Evolutionary conservation across 1,284 basidiomycete species (phyloP).

Genomic region (Cronartium quercuum): DNA sequence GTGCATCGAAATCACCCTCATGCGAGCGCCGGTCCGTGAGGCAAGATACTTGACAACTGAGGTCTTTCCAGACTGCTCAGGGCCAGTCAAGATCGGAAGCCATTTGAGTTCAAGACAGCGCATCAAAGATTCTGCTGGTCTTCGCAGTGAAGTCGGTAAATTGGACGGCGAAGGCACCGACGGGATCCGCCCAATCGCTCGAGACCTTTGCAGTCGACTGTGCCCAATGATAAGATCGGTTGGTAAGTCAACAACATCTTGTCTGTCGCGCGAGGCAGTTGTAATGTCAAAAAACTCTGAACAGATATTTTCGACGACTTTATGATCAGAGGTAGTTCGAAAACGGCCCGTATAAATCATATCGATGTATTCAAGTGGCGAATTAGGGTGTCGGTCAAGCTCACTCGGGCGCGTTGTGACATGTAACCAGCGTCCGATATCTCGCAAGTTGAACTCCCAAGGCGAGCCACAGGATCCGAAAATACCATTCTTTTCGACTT

Average conservation of each 20-base stretch:
- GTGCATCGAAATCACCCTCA: slow-evolving; percentile 74
- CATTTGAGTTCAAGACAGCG: slow-evolving; percentile 71
- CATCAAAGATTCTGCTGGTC: slow-evolving; percentile 65
- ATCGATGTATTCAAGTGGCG: slow-evolving; percentile 62
- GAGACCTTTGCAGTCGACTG: slow-evolving; percentile 18
- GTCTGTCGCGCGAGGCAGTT: slow-evolving; percentile 45
- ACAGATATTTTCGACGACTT: slow-evolving; percentile 61
- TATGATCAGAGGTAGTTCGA: slow-evolving; percentile 64
- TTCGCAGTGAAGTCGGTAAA: slow-evolving; percentile 12
- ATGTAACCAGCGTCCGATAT: slow-evolving; percentile 78
- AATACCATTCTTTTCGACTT: slow-evolving; percentile 61
- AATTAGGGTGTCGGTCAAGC: slow-evolving; percentile 50
- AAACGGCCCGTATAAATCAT: slow-evolving; percentile 81
- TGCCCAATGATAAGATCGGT: slow-evolving; percentile 28
- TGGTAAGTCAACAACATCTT: slow-evolving; percentile 43
- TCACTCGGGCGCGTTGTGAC: slow-evolving; percentile 49
- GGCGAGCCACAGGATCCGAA: slow-evolving; percentile 82
- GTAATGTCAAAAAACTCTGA: slow-evolving; percentile 56
- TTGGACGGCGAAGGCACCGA: slow-evolving; percentile 8
- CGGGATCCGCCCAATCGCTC: background rate
- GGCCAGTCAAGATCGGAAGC: slow-evolving; percentile 81
- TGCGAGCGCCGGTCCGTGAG: slow-evolving; percentile 60
- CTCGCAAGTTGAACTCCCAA: slow-evolving; percentile 98
- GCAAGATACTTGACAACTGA: slow-evolving; percentile 67
- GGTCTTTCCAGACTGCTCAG: slow-evolving; percentile 72